These are phyloP conservation scores for Entomortierella parvispora DNA, from an alignment of 192 early-diverging fungal species.

Conservation along the genomic window DNA sequence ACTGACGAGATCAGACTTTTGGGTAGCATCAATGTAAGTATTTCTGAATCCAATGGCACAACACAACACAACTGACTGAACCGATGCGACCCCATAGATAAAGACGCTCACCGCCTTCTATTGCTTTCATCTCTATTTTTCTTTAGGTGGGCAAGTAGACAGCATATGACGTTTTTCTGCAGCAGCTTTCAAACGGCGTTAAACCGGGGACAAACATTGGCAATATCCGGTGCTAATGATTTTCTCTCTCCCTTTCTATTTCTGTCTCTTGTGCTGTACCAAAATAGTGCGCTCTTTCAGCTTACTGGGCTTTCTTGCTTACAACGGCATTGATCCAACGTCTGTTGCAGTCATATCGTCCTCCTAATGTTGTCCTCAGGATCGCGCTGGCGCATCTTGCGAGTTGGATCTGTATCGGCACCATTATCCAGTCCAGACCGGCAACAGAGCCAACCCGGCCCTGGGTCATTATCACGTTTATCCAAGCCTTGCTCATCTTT, in stretches of 20 bases:
- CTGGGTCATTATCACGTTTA: conserved; percentile 59
- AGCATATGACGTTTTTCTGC: background rate
- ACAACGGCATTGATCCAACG: conserved; percentile 59
- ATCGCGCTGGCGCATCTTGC: conserved; percentile 53
- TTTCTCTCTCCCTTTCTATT: background rate
- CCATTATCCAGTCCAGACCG: conserved; percentile 50
- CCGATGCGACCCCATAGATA: background rate
- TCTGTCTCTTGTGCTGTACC: background rate
- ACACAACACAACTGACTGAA: background rate
- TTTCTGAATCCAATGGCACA: background rate
- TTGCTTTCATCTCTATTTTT: background rate
- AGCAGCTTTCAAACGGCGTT: background rate
- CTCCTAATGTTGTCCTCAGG: conserved; percentile 57
- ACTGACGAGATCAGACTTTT: conserved; percentile 40
- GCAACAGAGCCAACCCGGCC: conserved; percentile 59
- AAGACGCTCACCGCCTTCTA: background rate
- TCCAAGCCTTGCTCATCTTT: conserved; percentile 51
- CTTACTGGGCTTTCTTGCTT: conserved; percentile 63
- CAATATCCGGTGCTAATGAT: background rate
- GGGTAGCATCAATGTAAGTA: conserved; percentile 43
- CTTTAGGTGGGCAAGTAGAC: conserved; percentile 47
- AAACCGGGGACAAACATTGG: background rate
- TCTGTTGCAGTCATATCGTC: conserved; percentile 59
- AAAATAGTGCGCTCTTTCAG: conserved; percentile 56
- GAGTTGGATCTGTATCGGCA: conserved; percentile 56